Conservation (phyloP, 2,329 filamentous ascomycete species). For the Botrytis paeoniae region DNA sequence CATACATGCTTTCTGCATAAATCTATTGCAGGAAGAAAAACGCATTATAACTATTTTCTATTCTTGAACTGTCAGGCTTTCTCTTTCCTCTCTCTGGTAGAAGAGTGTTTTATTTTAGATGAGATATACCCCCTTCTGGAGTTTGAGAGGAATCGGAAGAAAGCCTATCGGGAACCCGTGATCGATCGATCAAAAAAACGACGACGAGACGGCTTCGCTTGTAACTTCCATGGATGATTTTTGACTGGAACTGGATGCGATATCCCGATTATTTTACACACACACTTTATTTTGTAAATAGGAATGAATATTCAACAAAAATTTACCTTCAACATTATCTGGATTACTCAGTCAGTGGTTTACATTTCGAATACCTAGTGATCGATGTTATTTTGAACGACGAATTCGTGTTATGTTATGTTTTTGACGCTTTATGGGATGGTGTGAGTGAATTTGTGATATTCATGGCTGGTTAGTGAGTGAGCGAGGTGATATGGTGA, state of each 20-base stretch:
- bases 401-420: neutral
- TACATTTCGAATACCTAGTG: neutral
- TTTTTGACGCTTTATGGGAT: neutral
- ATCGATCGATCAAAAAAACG: constrained; percentile 1
- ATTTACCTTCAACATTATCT: neutral
- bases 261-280: constrained; percentile 12
- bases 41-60: neutral
- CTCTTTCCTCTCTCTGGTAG: constrained; percentile 14
- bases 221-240: neutral
- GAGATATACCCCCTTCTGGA: constrained; percentile 6
- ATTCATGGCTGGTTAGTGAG: neutral
- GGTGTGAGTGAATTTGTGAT: neutral
- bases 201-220: constrained; percentile 5
- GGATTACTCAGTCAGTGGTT: neutral
- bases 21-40: neutral
- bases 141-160: constrained; percentile 9
- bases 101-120: constrained; percentile 12
- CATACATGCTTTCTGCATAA: constrained; percentile 72
- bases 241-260: neutral
- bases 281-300: constrained; percentile 13
- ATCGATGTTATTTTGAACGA: neutral
- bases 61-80: constrained; percentile 17
- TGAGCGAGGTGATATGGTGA: neutral
- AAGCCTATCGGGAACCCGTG: constrained; percentile 15
- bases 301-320: constrained; percentile 3